Evolutionary conservation across 2,329 filamentous ascomycete genomes (phyloP), one percentile per base, ranked within the genome.

Genomic region (Lachnellula hyalina): DNA sequence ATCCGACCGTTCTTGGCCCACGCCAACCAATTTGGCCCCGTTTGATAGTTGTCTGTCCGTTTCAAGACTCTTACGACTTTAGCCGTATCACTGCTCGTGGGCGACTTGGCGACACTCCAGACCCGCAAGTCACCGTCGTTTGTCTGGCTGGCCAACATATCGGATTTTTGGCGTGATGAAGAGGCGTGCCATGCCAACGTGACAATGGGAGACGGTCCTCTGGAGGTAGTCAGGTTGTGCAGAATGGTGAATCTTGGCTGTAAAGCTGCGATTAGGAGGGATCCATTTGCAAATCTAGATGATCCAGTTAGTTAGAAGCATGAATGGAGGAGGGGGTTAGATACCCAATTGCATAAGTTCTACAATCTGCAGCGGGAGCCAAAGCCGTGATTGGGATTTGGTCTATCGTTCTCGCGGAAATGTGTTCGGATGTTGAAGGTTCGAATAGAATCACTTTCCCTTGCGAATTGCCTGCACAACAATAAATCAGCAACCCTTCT

Each of bases 1-100:
- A 99, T 91, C 62, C 92, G 87, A 40, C 94, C 94, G 74, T 96
- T 97, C 74, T 96, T 97, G 0, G 94, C 97, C 94, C 94, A 99
- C 19, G 85, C 88, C 78, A 96, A 92, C 94, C 94, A 99, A 69
- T 96, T 96, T 38, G 89, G 87, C 1, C 90, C 90, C 2, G 83
- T 74, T 35, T 83, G 75, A 62, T 81, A 85, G 61, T 85, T 85
- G 58, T 96, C 91, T 7, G 85, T 85, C 64, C 89, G 81, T 70
- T 90, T 93, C 48, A 99, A 75, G 28, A 95, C 86, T 59, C 94
- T 82, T 56, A 97, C 95, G 7, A 96, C 88, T 67, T 92, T 93
- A 36, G 92, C 92, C 17, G 86, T 80, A 63, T 96, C 88, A 47
- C 80, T 83, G 64, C 81, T 72, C 69, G 85, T 79, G 70, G 86